Conservation (phyloP, 768 basidiomycete genomes). For the Tremella fuciformis region DNA sequence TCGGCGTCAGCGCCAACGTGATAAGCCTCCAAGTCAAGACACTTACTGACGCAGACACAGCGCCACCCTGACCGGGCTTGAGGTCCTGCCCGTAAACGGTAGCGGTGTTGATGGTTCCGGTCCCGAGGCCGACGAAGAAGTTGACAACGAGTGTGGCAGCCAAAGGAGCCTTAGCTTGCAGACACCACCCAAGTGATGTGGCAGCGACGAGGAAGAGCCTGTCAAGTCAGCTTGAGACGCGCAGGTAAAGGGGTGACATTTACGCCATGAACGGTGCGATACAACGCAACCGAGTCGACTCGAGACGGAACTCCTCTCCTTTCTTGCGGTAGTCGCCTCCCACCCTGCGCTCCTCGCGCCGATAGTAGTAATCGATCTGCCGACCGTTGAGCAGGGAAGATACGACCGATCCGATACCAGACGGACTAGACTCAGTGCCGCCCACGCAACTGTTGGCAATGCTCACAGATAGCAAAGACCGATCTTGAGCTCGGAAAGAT, state of each 20-base stretch:
- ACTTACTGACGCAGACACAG: conserved; percentile 50
- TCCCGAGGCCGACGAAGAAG: conserved; percentile 48
- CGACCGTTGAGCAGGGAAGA: conserved; percentile 64
- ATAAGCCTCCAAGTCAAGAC: not conserved
- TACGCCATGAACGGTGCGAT: conserved; percentile 36
- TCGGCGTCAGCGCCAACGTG: not conserved
- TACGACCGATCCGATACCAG: conserved; percentile 68
- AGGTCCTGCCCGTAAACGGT: conserved; percentile 51
- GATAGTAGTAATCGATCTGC: conserved; percentile 68
- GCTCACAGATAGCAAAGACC: conserved; percentile 69
- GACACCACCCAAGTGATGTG: conserved; percentile 48
- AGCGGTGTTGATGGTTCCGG: conserved; percentile 30
- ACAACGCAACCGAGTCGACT: conserved; percentile 22
- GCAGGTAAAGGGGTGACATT: conserved; percentile 12
- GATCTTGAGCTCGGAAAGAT: conserved; percentile 62
- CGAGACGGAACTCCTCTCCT: conserved; percentile 27
- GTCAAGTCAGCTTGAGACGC: not conserved
- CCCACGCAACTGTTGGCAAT: not conserved
- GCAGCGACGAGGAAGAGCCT: conserved; percentile 37
- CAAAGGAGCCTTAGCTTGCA: conserved; percentile 39
- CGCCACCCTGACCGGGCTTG: conserved; percentile 47
- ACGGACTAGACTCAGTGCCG: conserved; percentile 49
- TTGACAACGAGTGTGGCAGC: conserved; percentile 47
- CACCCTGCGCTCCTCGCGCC: conserved; percentile 47
- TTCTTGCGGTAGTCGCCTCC: conserved; percentile 32